Base-by-base conservation (phyloP, 495 filamentous ascomycete genomes). In the Choiromyces venosus region DNA sequence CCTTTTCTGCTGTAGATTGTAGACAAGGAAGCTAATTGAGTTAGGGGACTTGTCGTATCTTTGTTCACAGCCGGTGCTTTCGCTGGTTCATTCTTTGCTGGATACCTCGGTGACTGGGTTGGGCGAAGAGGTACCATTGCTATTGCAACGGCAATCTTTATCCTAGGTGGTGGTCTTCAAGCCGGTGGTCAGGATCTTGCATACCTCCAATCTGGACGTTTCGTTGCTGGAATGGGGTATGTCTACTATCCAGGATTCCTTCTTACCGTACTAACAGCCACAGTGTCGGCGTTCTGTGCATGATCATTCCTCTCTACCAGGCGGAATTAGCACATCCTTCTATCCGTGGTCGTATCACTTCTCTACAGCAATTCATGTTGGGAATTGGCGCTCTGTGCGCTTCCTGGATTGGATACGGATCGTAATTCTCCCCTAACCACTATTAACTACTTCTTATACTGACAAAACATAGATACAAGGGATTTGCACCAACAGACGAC, bases 41-140 rank as follows among this genome's bases (percentile, higher is more conserved):
- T 38, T 71, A 90, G 87, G 66, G 89, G 89, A 68, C 83, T 89
- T 42, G 89, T 91, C 0, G 89, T 91, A 21, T 89, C 89, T 0
- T 82, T 91, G 65, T 92, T 92, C 82, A 92, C 89, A 0, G 89
- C 89, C 67, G 85, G 89, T 42, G 86, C 85, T 8, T 87, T 87
- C 83, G 85, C 86, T 74, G 87, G 87, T 38, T 85, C 87, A 65
- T 83, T 82, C 68, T 81, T 85, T 40, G 87, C 85, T 37, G 87
- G 87, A 9, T 85, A 82, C 37, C 61, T 82, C 16, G 83, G 82
- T 40, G 86, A 88, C 71, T 76, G 21, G 52, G 74, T 86, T 25
- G 86, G 86, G 14, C 82, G 86, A 33, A 82, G 83, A 68, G 79
- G 76, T 76, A 87, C 86, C 36, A 87, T 88, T 73, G 78, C 85